Conservation (phyloP, 1,284 basidiomycete genomes). For the Pascua guehoae region DNA sequence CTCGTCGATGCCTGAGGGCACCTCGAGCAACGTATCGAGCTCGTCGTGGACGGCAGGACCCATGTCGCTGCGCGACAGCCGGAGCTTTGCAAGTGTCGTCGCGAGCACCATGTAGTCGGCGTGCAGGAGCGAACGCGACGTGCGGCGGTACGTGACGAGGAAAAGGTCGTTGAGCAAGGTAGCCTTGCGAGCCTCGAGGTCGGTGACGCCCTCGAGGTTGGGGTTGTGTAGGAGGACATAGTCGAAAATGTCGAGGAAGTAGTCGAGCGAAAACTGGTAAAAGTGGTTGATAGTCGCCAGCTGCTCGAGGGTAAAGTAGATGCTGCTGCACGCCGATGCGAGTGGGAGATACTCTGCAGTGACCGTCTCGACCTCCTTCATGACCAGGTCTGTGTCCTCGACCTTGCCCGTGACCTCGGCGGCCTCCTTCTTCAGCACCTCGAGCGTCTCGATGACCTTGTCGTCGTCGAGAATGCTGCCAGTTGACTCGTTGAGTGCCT, state of each 20-base stretch:
- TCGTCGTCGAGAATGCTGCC: conserved; percentile 99
- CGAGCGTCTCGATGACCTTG: conserved; percentile 95
- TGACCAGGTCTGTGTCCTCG: conserved; percentile 93
- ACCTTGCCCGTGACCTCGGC: conserved; percentile 95
- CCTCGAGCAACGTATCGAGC: conserved; percentile 84
- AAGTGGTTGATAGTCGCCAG: conserved; percentile 93
- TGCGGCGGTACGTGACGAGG: conserved; percentile 81
- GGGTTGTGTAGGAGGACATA: conserved; percentile 89
- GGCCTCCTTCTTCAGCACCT: conserved; percentile 94
- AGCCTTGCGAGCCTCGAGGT: conserved; percentile 68
- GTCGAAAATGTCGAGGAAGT: conserved; percentile 99
- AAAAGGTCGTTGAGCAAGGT: conserved; percentile 91
- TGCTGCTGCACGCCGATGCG: conserved; percentile 91
- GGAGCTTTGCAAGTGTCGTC: conserved; percentile 84
- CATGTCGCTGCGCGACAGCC: conserved; percentile 62
- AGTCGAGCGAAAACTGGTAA: conserved; percentile 96
- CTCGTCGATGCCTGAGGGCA: conserved; percentile 33
- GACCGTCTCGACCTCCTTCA: conserved; percentile 93
- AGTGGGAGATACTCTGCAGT: conserved; percentile 91
- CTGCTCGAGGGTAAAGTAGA: conserved; percentile 97
- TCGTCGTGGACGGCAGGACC: conserved; percentile 74
- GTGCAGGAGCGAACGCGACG: conserved; percentile 85
- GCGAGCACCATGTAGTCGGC: conserved; percentile 89
- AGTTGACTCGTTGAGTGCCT: conserved; percentile 93
- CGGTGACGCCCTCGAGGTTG: conserved; percentile 72